A percentile compares a stretch with the other conserved stretches of the same genome.
phyloP scores from a whole-genome alignment of 257 asterid species.

The Nicotiana attenuata region DNA sequence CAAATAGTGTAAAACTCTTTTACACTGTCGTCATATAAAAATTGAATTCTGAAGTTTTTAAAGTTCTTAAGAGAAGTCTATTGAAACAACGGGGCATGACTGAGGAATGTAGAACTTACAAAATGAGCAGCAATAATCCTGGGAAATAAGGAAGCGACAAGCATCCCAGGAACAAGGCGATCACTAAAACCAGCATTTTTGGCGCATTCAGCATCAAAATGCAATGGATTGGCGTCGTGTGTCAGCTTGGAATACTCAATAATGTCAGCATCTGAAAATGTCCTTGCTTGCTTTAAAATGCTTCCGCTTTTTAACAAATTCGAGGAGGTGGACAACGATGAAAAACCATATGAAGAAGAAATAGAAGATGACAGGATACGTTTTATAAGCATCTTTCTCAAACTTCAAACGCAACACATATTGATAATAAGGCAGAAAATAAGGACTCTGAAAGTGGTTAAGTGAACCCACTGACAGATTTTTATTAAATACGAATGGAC shows the following conservation, averaged over 20 bases:
- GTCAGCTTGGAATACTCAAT: constrained; percentile 58
- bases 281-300: constrained; percentile 47
- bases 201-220: constrained; percentile 54
- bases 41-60: too few species aligned
- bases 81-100: too few species aligned
- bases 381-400: constrained; percentile 16
- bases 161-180: constrained; percentile 65
- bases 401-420: background rate
- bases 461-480: background rate
- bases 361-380: constrained; percentile 19
- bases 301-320: constrained; percentile 42
- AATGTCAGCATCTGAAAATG: constrained; percentile 44
- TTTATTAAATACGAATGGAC: background rate
- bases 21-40: background rate
- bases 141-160: constrained; percentile 80
- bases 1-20: background rate
- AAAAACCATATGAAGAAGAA: constrained; percentile 19
- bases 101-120: constrained; percentile 27
- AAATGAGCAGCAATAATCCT: constrained; percentile 70
- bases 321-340: constrained; percentile 21
- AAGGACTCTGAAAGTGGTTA: background rate
- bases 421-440: background rate
- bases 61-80: background rate
- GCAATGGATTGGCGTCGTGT: constrained; percentile 67
- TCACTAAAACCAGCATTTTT: constrained; percentile 52